Percentiles rank a stretch among this genome's conserved stretches.
Evolutionary conservation across 306 rosid genomes (phyloP).

Genomic region (Cucumis melo): DNA sequence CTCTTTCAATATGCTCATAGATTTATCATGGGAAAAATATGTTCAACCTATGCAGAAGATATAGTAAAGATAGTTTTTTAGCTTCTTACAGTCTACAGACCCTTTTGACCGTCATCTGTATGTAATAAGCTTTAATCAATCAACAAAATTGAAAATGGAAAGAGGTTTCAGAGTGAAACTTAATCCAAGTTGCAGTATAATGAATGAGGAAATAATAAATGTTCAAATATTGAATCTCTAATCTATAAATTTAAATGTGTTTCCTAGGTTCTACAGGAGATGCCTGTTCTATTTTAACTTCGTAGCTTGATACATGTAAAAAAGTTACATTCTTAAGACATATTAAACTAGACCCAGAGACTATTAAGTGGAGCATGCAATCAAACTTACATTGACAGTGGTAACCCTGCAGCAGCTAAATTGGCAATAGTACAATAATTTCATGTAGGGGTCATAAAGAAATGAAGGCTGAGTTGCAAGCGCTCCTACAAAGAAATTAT

Average conservation of each 20-base stretch:
- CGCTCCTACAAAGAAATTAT: conserved; percentile 4
- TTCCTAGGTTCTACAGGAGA: background rate
- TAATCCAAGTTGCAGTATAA: background rate
- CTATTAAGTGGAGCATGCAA: conserved; percentile 1
- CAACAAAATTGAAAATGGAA: background rate
- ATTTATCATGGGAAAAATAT: background rate
- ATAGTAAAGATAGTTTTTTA: background rate
- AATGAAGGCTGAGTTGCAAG: background rate
- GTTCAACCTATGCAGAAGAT: background rate
- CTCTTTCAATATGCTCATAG: background rate
- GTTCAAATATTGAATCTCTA: background rate
- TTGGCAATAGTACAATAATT: conserved; percentile 24
- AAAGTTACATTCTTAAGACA: background rate
- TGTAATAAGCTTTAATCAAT: background rate
- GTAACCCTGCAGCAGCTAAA: conserved; percentile 79
- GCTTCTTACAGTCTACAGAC: background rate
- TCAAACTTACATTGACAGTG: conserved; percentile 59
- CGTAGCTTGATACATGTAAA: background rate
- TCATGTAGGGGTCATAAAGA: background rate
- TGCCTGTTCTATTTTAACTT: background rate
- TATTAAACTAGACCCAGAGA: background rate
- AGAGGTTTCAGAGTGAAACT: background rate
- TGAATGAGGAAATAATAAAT: background rate
- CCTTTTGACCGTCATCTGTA: background rate
- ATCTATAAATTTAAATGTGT: background rate